A percentile compares a stretch with the other conserved stretches of the same genome.
Conservation (phyloP, 345 rosid genomes). For the Theobroma cacao region DNA sequence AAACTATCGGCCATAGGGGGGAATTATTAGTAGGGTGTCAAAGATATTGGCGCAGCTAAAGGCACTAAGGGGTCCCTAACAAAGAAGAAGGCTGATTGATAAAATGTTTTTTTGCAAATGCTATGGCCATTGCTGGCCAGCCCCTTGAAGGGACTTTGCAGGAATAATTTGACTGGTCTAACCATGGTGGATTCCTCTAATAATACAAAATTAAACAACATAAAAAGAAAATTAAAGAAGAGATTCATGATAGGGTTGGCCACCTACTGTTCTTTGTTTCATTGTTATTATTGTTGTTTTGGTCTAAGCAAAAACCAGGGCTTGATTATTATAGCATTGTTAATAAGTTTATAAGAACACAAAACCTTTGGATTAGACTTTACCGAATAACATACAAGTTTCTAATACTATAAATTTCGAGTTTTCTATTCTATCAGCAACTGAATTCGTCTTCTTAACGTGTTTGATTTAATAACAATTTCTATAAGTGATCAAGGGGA, state of each 20-base stretch:
- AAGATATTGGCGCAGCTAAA: conserved; percentile 20
- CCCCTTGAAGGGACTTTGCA: conserved; percentile 16
- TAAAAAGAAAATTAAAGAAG: not conserved
- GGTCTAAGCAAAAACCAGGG: no score
- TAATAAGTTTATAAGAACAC: no score
- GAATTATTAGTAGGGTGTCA: conserved; percentile 19
- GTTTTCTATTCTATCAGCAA: no score
- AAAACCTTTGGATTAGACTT: no score
- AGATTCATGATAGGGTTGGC: not conserved
- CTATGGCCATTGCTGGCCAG: conserved; percentile 16
- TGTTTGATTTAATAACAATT: no score
- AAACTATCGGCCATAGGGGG: conserved; percentile 11
- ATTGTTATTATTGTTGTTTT: no score
- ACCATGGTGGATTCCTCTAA: conserved; percentile 2
- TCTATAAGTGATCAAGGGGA: no score
- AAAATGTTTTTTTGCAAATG: not conserved
- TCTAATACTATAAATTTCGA: no score
- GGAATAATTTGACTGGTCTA: conserved; percentile 26
- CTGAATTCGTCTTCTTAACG: no score
- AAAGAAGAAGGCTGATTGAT: conserved; percentile 16
- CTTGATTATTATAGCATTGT: no score
- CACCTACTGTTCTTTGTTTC: no score
- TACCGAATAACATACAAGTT: no score
- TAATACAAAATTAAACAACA: not conserved
- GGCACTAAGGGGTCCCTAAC: conserved; percentile 25